These are phyloP conservation scores for Stephanodiscus triporus DNA, from an alignment of 108 stramenopile genomes.

Conservation along the genomic window DNA sequence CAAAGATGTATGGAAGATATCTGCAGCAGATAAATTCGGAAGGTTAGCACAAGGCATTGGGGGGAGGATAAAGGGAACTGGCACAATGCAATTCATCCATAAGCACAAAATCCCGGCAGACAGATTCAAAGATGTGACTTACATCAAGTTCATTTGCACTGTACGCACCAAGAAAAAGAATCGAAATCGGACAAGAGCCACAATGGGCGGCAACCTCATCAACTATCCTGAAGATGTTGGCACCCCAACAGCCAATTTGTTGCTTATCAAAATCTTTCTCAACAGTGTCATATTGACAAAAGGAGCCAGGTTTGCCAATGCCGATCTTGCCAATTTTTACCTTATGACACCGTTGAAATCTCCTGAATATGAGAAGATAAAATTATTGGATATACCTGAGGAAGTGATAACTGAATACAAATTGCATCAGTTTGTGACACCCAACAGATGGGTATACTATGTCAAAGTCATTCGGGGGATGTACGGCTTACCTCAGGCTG, in stretches of 20 bases:
- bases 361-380: conserved; percentile 49
- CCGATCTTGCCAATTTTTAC: conserved; percentile 56
- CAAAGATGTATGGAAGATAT: too few species aligned
- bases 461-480: conserved; percentile 35
- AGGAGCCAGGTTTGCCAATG: conserved; percentile 24
- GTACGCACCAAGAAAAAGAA: conserved; percentile 35
- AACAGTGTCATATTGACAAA: conserved; percentile 50
- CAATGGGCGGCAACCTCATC: conserved; percentile 47
- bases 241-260: too few species aligned
- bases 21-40: conserved; percentile 11
- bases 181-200: conserved; percentile 20
- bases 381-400: conserved; percentile 5
- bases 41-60: conserved; percentile 19
- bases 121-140: background rate
- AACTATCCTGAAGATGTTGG: conserved; percentile 19
- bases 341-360: conserved; percentile 40
- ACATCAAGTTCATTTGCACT: conserved; percentile 1
- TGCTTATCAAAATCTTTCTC: conserved; percentile 19
- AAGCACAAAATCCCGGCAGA: background rate
- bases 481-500: conserved; percentile 56
- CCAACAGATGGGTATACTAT: conserved; percentile 23
- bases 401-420: conserved; percentile 39
- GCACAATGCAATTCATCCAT: background rate
- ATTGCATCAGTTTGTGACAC: background rate
- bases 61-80: background rate